Base-by-base conservation (phyloP, 2,329 filamentous ascomycete genomes). In the Lachnellula cervina region DNA sequence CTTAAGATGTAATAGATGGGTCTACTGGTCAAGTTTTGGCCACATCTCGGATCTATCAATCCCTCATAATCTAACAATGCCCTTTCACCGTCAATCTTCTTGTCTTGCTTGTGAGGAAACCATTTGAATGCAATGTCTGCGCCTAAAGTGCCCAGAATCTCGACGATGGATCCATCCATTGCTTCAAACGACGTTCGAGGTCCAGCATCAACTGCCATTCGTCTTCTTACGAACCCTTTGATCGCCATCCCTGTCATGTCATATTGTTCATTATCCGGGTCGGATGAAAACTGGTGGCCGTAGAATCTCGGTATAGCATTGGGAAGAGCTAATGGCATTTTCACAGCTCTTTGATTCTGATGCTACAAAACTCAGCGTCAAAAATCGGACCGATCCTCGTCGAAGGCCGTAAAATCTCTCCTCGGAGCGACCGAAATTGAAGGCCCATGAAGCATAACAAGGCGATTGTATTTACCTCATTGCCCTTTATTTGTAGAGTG, bases 11-110 rank as follows among this genome's bases (percentile, higher is more conserved):
- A 32, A 11, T 17, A 51, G 49, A 13, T 37, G 23, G 23, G 17
- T 19, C 38, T 42, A 42, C 9, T 51, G 16, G 34, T 11, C 43
- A 44, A 44, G 23, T 51, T 50, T 51, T 51, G 44, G 49, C 49
- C 49, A 51, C 34, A 50, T 14, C 25, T 42, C 21, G 19, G 37
- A 51, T 25, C 11, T 51, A 37, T 23, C 17, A 44, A 51, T n/a
- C 16, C 23, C 23, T 19, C 28, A 32, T 42, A 32, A 32, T 25
- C 21, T 11, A n/a, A 42, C 37, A n/a, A 34, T 42, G 21, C 23
- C 38, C 38, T n/a, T 32, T 17, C 14, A 3, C 16, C 14, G 14
- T 32, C 16, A 47, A 28, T 25, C 32, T 1, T 47, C 44, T 6
- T 44, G 37, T 42, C 8, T 32, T 32, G 21, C 21, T 16, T 32